Percentiles rank a stretch among this genome's conserved stretches.
These are phyloP conservation scores for Aphanomyces euteiches DNA, from an alignment of 352 stramenopile genomes.

Conservation along the genomic window DNA sequence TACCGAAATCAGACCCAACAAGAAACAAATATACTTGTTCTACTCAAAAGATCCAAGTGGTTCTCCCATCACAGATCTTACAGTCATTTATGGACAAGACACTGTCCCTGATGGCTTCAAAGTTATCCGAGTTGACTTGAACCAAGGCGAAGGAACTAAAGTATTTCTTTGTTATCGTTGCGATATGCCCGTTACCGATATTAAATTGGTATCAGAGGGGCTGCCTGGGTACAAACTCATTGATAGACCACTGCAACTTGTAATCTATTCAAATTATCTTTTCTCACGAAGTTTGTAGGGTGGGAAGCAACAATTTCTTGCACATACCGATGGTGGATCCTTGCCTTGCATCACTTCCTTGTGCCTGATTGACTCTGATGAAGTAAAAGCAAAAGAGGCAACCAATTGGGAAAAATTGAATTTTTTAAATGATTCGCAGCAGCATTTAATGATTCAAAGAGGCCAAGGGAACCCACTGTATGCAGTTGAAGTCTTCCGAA, in stretches of 20 bases:
- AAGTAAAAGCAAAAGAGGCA: slow-evolving; percentile 44
- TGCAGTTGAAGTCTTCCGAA: slow-evolving; percentile 80
- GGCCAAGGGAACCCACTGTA: slow-evolving; percentile 85
- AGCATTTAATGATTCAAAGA: slow-evolving; percentile 56
- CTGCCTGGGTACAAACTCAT: slow-evolving; percentile 83
- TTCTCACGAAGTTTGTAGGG: slow-evolving; percentile 36
- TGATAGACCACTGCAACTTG: slow-evolving; percentile 63
- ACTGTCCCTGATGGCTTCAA: slow-evolving; percentile 83
- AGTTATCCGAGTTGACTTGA: slow-evolving; percentile 80
- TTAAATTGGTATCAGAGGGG: slow-evolving; percentile 79
- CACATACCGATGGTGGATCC: slow-evolving; percentile 77
- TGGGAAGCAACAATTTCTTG: slow-evolving; percentile 69
- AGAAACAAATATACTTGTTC: slow-evolving; percentile 87
- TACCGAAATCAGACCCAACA: slow-evolving; percentile 32
- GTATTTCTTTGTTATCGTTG: slow-evolving; percentile 84
- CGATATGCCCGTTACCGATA: slow-evolving; percentile 84
- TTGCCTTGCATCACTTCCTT: slow-evolving; percentile 78
- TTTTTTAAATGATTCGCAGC: slow-evolving; percentile 27
- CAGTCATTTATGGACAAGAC: slow-evolving; percentile 76
- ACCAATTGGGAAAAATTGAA: slow-evolving; percentile 71
- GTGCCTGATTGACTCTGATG: slow-evolving; percentile 49
- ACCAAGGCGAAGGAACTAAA: slow-evolving; percentile 77
- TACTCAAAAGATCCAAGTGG: slow-evolving; percentile 65
- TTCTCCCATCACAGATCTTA: slow-evolving; percentile 80
- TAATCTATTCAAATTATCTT: slow-evolving; percentile 2